Evolutionary conservation across 305 asterid species (phyloP), one percentile per base, ranked within the genome.

Genomic region (Fraxinus velutina): DNA sequence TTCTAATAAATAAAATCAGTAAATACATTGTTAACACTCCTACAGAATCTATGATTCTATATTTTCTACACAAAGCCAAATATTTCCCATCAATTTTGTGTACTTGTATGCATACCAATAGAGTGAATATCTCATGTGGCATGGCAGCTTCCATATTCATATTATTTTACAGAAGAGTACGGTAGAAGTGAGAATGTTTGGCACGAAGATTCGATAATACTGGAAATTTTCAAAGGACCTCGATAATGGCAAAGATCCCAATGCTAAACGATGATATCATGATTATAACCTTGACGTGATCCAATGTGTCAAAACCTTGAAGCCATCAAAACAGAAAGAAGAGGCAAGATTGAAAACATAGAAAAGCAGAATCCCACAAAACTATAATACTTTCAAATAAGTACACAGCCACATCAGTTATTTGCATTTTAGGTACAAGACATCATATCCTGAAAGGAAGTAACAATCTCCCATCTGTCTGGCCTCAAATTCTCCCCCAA

Each of bases 271-370:
- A 17, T 5, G 9, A 7, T 57, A 57, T 32, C 10, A 55, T 33
- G 2, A 60, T 78, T n/a, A 17, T 13, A 17, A 10, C 55, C 33
- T 37, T 1, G 50, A 42, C 50, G 10, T 22, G 7, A 78, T 22
- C 47, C 47, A 37, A 37, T 8, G 47, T 8, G 47, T 37, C 3
- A 37, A 37, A 37, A 34, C 75, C 50, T 42, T 42, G 50, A 42
- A 42, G 81, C 66, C 76, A 37, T 37, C 64, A 36, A 39, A 44
- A 36, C 76, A 64, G 66, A 33, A 39, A 78, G 44, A 30, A 50
- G 55, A 80, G 81, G 80, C 72, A 76, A 37, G 52, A 22, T 24
- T 9, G 19, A 15, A 73, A 34, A 32, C 52, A 81, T 60, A 76
- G 57, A 42, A 81, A 37, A n/a, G 52, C 62, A 55, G 66, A 6